Conservation (phyloP, 495 filamentous ascomycete species). For the Annulohypoxylon bovei region DNA sequence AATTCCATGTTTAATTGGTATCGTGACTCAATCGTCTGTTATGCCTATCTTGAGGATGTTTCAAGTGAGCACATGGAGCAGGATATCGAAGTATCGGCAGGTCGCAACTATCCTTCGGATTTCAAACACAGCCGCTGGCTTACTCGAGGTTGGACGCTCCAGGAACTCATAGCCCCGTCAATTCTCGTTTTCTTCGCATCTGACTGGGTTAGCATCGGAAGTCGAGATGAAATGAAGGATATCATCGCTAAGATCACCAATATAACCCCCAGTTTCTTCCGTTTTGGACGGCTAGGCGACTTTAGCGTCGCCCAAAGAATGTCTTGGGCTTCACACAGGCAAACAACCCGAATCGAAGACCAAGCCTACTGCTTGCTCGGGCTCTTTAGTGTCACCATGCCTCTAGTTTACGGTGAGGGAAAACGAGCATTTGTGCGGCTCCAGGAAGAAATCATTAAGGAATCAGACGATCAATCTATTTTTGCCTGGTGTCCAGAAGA, state of each 20-base stretch:
- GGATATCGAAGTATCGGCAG: neutral
- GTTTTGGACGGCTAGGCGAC: neutral
- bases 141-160: neutral
- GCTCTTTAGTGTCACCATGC: neutral
- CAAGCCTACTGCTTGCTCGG: neutral
- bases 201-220: neutral
- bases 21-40: neutral
- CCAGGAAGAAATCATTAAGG: slow-evolving; percentile 1
- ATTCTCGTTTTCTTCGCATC: neutral
- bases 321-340: neutral
- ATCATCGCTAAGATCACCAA: neutral
- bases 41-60: neutral
- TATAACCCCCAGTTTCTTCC: neutral
- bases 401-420: neutral
- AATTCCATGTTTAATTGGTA: slow-evolving; percentile 7
- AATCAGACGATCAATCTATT: neutral
- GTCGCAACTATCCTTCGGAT: neutral
- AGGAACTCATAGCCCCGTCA: neutral
- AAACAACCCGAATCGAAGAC: neutral
- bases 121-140: neutral
- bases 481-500: neutral
- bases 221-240: neutral
- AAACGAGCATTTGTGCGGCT: neutral
- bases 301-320: neutral
- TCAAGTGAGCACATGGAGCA: neutral